Base-by-base conservation (phyloP, 768 basidiomycete species). In the Termitomyces eurrhizus region DNA sequence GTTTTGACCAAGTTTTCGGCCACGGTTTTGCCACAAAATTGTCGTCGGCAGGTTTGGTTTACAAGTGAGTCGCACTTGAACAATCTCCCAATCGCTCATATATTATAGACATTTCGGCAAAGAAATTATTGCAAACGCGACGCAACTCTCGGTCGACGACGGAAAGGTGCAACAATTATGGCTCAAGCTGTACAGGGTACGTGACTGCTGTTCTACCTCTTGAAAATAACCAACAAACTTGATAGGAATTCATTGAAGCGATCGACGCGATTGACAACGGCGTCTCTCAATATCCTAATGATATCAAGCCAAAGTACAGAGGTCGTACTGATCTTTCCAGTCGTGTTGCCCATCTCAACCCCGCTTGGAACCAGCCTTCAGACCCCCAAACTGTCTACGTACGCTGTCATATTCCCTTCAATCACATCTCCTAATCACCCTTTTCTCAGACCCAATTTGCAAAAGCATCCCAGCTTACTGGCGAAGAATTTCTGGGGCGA, bases 241-340 rank as follows among this genome's bases (percentile, higher is more conserved):
- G 37, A 13, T 61, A 94, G 87, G 92, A 95, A 70, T 94, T 96
- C 68, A 89, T 99, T 49, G 96, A 99, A 75, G 91, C 89, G 11
- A 86, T 98, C 63, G 95, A 97, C 73, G 96, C 83, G 4, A 89
- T 95, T 70, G 96, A 99, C 77, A 99, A 99, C 70, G 96, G 96
- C 18, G 84, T 99, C 64, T 82, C 86, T 2, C 91, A 93, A 68
- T 95, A 92, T 72, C 78, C 86, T 3, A 73, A 78, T 3, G 86
- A 87, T 55, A 70, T 89, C 58, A 77, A 82, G 62, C 83, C 90
- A 9, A 81, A 77, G 59, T 99, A 98, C 76, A 81, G 82, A 64
- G 86, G 77, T 64, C 78, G 85, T 50, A 96, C 95, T 13, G 92
- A 96, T 73, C 75, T 99, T 7, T 90, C 91, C 14, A 85, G 86